phyloP scores from a whole-genome alignment of 768 basidiomycete species.

The Pluteus cervinus region DNA sequence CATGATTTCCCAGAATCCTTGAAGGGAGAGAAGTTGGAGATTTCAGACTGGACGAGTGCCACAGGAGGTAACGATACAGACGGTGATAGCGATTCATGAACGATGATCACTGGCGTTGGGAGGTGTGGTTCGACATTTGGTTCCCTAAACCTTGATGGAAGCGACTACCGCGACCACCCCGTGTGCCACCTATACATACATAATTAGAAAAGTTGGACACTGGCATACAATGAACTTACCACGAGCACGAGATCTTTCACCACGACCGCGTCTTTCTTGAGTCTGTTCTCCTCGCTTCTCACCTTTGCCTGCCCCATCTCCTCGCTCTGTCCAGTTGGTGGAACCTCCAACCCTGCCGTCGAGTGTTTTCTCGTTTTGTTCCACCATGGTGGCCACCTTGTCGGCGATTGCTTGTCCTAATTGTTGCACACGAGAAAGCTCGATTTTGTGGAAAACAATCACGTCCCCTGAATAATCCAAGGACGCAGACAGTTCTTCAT shows the following conservation, averaged over 20 bases:
- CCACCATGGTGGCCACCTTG: conserved; percentile 78
- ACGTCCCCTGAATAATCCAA: conserved; percentile 88
- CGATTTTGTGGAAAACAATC: conserved; percentile 89
- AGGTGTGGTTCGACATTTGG: conserved; percentile 52
- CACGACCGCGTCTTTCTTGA: conserved; percentile 71
- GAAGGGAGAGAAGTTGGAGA: conserved; percentile 33
- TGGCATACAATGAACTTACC: conserved; percentile 31
- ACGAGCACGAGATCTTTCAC: conserved; percentile 57
- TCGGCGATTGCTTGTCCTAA: conserved; percentile 88
- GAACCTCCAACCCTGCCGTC: conserved; percentile 76
- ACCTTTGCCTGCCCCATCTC: conserved; percentile 57
- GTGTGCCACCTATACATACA: conserved; percentile 43
- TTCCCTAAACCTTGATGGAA: conserved; percentile 82
- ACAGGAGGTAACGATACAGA: conserved; percentile 12
- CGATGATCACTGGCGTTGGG: conserved; percentile 24
- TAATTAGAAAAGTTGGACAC: background rate
- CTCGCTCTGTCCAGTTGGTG: conserved; percentile 59
- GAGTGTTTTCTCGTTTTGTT: conserved; percentile 87
- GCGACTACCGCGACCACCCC: conserved; percentile 67
- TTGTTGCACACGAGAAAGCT: conserved; percentile 83
- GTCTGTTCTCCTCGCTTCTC: conserved; percentile 78
- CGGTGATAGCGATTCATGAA: conserved; percentile 6
- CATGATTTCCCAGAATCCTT: conserved; percentile 34
- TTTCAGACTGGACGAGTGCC: conserved; percentile 2
- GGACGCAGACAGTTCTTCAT: conserved; percentile 88